Conservation (phyloP, 805 yeast species). For the Candida schatavii region DNA sequence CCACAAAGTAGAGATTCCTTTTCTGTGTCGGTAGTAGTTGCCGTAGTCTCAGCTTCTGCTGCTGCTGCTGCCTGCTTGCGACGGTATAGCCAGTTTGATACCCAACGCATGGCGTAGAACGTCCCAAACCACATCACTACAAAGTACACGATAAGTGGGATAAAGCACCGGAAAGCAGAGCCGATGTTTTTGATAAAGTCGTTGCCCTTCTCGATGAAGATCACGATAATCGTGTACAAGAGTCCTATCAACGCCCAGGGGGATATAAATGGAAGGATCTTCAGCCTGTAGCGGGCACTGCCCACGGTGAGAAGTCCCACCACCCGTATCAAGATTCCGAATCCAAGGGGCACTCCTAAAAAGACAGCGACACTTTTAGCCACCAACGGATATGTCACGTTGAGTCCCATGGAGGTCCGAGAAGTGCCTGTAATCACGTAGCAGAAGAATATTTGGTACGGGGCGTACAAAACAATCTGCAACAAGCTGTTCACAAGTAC, state of each 20-base stretch:
- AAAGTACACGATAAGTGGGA: slow-evolving; percentile 50
- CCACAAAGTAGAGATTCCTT: slow-evolving; percentile 29
- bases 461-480: slow-evolving; percentile 53
- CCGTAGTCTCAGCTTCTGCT: slow-evolving; percentile 6
- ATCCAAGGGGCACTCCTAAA: slow-evolving; percentile 50
- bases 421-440: slow-evolving; percentile 38
- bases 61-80: neutral
- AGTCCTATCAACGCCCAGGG: slow-evolving; percentile 54
- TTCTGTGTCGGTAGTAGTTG: too few species aligned
- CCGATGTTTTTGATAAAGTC: slow-evolving; percentile 47
- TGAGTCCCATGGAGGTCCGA: slow-evolving; percentile 9
- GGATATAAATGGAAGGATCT: slow-evolving; percentile 38
- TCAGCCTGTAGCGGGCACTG: slow-evolving; percentile 26
- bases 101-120: slow-evolving; percentile 32
- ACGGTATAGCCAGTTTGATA: slow-evolving; percentile 11
- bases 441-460: slow-evolving; percentile 47
- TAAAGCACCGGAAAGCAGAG: slow-evolving; percentile 47
- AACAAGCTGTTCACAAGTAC: slow-evolving; percentile 50
- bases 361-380: slow-evolving; percentile 51
- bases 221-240: slow-evolving; percentile 49
- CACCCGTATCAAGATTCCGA: slow-evolving; percentile 44
- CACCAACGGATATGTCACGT: slow-evolving; percentile 34
- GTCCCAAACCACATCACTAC: slow-evolving; percentile 46
- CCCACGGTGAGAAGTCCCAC: slow-evolving; percentile 23
- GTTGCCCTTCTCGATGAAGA: slow-evolving; percentile 51